Conservation (phyloP, 176 grass and related monocot genomes). For the Melocanna baccifera region DNA sequence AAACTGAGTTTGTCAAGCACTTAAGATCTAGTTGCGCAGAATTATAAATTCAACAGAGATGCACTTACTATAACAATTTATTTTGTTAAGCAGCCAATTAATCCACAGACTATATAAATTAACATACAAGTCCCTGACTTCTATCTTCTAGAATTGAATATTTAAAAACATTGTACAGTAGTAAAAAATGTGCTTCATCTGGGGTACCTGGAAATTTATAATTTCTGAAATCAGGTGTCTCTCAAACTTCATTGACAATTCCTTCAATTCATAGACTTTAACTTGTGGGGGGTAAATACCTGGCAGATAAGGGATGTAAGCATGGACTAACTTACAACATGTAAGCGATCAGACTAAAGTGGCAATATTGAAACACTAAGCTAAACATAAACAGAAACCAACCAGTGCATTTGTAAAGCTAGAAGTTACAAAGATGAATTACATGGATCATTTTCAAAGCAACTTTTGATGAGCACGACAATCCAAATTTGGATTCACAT, state of each 20-base stretch:
- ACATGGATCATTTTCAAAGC: background rate
- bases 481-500: background rate
- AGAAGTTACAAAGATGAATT: background rate
- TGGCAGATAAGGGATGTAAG: conserved; percentile 25
- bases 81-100: background rate
- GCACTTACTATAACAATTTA: background rate
- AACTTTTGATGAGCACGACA: background rate
- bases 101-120: background rate
- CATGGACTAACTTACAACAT: background rate
- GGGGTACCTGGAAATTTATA: conserved; percentile 74
- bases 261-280: conserved; percentile 85
- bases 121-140: background rate
- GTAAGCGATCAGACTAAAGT: background rate
- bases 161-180: background rate
- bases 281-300: conserved; percentile 94
- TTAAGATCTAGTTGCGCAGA: background rate
- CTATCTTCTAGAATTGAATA: background rate
- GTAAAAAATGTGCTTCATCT: background rate
- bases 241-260: conserved; percentile 93
- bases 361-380: background rate
- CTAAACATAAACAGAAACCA: background rate
- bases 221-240: conserved; percentile 90
- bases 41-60: background rate
- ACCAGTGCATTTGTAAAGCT: background rate
- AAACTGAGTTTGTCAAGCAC: background rate